phyloP scores from a whole-genome alignment of 805 yeast genomes.

The Lachancea lanzarotensis region DNA sequence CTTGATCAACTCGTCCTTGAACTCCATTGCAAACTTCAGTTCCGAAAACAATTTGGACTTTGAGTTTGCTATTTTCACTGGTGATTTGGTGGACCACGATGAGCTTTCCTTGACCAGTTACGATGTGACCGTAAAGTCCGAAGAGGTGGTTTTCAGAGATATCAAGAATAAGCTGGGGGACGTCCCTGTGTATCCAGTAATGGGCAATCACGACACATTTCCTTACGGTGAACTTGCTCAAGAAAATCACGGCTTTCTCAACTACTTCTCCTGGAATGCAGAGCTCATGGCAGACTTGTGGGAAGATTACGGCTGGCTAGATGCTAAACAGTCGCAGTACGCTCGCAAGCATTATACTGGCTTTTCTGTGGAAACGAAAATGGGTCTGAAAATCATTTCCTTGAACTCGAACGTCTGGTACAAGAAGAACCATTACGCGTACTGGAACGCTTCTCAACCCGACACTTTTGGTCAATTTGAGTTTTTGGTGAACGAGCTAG shows the following conservation, averaged over 20 bases:
- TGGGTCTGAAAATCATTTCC: conserved; percentile 55
- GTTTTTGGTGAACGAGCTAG: conserved; percentile 54
- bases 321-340: conserved; percentile 28
- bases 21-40: conserved; percentile 35
- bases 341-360: conserved; percentile 53
- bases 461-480: conserved; percentile 59
- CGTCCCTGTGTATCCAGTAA: conserved; percentile 52
- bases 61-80: conserved; percentile 64
- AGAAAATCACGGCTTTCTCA: conserved; percentile 37
- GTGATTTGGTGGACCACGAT: conserved; percentile 69
- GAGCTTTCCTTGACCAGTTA: conserved; percentile 41
- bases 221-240: conserved; percentile 69
- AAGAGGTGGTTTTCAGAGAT: conserved; percentile 43
- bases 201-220: conserved; percentile 69
- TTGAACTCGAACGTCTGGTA: conserved; percentile 66
- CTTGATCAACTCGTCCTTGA: conserved; percentile 52
- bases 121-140: conserved; percentile 48
- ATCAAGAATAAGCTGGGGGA: conserved; percentile 45
- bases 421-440: conserved; percentile 53
- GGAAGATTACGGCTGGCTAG: conserved; percentile 43
- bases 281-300: conserved; percentile 45
- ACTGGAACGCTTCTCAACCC: conserved; percentile 44
- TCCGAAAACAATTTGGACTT: conserved; percentile 34
- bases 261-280: conserved; percentile 42
- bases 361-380: conserved; percentile 46